These are phyloP conservation scores for Penicillium paxilli DNA, from an alignment of 495 filamentous ascomycete genomes.

Conservation along the genomic window DNA sequence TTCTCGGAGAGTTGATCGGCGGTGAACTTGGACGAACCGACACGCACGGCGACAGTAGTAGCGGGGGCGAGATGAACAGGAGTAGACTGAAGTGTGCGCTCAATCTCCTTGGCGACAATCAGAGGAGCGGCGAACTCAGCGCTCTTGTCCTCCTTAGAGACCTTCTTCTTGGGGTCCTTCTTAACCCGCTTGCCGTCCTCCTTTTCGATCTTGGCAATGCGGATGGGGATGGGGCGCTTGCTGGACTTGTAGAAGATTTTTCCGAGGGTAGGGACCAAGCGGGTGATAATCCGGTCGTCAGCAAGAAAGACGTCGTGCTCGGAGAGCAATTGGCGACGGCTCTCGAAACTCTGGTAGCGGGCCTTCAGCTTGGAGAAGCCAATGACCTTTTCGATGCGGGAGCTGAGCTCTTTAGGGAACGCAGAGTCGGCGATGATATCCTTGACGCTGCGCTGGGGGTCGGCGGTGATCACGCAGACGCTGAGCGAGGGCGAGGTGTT, in stretches of 20 bases:
- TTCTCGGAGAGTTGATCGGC: slow-evolving; percentile 79
- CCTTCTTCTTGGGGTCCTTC: slow-evolving; percentile 43
- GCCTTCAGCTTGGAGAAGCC: slow-evolving; percentile 78
- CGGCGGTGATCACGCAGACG: slow-evolving; percentile 80
- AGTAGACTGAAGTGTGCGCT: slow-evolving; percentile 66
- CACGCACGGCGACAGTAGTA: slow-evolving; percentile 62
- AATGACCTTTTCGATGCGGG: slow-evolving; percentile 78
- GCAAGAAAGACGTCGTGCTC: slow-evolving; percentile 89
- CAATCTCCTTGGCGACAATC: slow-evolving; percentile 68
- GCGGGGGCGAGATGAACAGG: slow-evolving; percentile 72
- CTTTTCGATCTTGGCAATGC: slow-evolving; percentile 62
- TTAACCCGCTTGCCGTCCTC: slow-evolving; percentile 67
- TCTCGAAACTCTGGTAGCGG: slow-evolving; percentile 86
- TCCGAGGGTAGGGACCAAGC: slow-evolving; percentile 74
- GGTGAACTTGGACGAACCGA: slow-evolving; percentile 71
- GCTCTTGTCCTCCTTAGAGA: slow-evolving; percentile 34
- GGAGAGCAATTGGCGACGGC: slow-evolving; percentile 73
- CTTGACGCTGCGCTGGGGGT: slow-evolving; percentile 89
- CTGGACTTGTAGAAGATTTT: slow-evolving; percentile 83
- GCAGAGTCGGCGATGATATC: slow-evolving; percentile 73
- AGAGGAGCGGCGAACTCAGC: slow-evolving; percentile 47
- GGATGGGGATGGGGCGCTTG: slow-evolving; percentile 88
- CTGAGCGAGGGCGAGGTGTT: slow-evolving; percentile 60
- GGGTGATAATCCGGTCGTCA: slow-evolving; percentile 78
- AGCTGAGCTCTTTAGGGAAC: slow-evolving; percentile 71